Percentiles rank a stretch among this genome's conserved stretches.
Conservation (phyloP, 495 filamentous ascomycete species). For the Xylaria intraflava region DNA sequence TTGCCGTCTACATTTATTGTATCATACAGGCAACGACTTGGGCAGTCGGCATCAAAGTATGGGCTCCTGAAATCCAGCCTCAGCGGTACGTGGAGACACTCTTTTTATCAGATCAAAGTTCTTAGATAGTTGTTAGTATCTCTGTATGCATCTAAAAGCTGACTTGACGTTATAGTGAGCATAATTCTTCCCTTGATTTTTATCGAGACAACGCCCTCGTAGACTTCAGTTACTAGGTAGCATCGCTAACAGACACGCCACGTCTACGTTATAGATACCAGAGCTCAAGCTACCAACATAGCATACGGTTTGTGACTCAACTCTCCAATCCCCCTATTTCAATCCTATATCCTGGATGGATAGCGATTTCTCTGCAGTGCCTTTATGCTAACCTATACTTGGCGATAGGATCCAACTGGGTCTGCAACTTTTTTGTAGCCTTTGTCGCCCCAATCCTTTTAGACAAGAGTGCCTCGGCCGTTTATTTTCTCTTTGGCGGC, state of each 20-base stretch:
- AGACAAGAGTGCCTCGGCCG: constrained; percentile 45
- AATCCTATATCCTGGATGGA: not conserved
- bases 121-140: not conserved
- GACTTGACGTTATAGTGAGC: not conserved
- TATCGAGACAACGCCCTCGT: not conserved
- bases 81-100: constrained; percentile 17
- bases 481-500: constrained; percentile 57
- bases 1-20: constrained; percentile 42
- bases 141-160: not conserved
- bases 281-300: constrained; percentile 46
- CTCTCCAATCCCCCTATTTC: not conserved
- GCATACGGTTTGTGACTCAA: constrained; percentile 31
- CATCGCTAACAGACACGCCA: not conserved
- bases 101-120: not conserved
- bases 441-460: constrained; percentile 59
- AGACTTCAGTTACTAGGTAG: not conserved
- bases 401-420: constrained; percentile 8
- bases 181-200: not conserved
- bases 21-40: constrained; percentile 37
- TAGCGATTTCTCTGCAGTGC: too few species aligned
- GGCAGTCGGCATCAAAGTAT: constrained; percentile 50
- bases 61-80: constrained; percentile 51
- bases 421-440: constrained; percentile 55
- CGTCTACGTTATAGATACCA: constrained; percentile 29
- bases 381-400: not conserved